Conservation (phyloP, 495 filamentous ascomycete genomes). For the Aspergillus homomorphus region DNA sequence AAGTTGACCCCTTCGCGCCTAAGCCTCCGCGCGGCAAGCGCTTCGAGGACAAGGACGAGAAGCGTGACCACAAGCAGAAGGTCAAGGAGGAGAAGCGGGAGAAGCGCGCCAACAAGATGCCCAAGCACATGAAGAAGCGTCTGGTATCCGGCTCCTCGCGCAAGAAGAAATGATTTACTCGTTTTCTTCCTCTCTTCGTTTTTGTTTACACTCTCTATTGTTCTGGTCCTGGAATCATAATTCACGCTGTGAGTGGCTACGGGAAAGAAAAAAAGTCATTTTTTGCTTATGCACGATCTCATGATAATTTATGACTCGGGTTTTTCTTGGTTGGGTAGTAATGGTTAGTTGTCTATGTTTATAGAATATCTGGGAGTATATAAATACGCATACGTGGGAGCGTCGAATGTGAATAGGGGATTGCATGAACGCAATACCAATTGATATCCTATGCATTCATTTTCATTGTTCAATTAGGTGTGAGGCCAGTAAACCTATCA, state of each 20-base stretch:
- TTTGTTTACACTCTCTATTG: neutral
- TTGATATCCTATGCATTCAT: neutral
- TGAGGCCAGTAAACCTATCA: constrained; percentile 33
- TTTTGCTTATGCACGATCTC: constrained; percentile 12
- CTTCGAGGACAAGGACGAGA: constrained; percentile 86
- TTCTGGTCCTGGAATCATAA: neutral
- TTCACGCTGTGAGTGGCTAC: neutral
- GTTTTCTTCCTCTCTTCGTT: neutral
- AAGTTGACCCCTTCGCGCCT: constrained; percentile 55
- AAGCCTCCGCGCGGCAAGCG: constrained; percentile 78
- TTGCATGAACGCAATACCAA: neutral
- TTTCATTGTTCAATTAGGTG: neutral
- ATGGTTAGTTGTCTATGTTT: constrained; percentile 13
- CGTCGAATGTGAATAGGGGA: neutral
- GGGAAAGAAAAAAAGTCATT: constrained; percentile 5
- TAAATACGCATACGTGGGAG: constrained; percentile 10
- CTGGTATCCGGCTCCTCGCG: constrained; percentile 39
- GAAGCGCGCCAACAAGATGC: constrained; percentile 88
- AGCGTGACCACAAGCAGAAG: constrained; percentile 82
- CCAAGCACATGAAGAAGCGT: constrained; percentile 85
- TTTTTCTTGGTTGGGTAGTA: constrained; percentile 8
- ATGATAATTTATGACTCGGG: constrained; percentile 17
- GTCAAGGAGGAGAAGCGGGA: constrained; percentile 95
- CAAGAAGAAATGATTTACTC: constrained; percentile 41
- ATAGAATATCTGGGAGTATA: constrained; percentile 8